These are phyloP conservation scores for Rhodotorula sphaerocarpa DNA, from an alignment of 768 basidiomycete species.

Conservation along the genomic window DNA sequence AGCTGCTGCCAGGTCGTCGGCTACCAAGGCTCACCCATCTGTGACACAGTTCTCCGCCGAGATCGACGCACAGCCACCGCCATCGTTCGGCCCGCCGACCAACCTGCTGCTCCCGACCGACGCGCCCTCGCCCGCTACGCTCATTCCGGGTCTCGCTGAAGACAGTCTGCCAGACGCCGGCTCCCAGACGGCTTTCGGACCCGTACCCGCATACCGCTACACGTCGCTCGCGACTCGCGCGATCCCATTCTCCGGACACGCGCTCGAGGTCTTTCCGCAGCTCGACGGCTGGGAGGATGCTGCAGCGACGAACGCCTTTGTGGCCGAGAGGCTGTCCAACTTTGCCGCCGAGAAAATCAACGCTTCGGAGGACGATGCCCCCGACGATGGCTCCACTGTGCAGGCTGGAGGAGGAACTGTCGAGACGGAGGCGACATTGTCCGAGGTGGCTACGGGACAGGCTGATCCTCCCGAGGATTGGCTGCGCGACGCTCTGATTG, in stretches of 20 bases:
- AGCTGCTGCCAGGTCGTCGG: background rate
- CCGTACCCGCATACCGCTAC: background rate
- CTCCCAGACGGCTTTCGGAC: background rate
- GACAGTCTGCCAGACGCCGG: no score
- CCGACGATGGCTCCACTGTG: no score
- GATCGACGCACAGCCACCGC: background rate
- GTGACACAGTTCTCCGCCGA: background rate
- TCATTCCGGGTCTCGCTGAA: background rate
- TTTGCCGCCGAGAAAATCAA: background rate
- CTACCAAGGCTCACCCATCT: background rate
- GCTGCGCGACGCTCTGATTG: no score
- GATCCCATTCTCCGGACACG: background rate
- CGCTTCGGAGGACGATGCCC: no score
- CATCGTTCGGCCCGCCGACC: background rate
- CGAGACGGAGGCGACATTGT: no score
- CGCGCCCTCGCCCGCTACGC: background rate
- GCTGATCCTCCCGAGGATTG: background rate
- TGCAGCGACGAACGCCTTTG: background rate
- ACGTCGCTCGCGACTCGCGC: background rate
- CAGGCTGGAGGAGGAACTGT: no score
- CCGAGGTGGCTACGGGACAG: no score
- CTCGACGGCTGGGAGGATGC: background rate
- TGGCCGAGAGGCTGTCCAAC: background rate
- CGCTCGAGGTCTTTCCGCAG: background rate
- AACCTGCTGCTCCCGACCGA: background rate